These are phyloP conservation scores for Apiospora phragmitis DNA, from an alignment of 2,329 filamentous ascomycete genomes.

Conservation along the genomic window DNA sequence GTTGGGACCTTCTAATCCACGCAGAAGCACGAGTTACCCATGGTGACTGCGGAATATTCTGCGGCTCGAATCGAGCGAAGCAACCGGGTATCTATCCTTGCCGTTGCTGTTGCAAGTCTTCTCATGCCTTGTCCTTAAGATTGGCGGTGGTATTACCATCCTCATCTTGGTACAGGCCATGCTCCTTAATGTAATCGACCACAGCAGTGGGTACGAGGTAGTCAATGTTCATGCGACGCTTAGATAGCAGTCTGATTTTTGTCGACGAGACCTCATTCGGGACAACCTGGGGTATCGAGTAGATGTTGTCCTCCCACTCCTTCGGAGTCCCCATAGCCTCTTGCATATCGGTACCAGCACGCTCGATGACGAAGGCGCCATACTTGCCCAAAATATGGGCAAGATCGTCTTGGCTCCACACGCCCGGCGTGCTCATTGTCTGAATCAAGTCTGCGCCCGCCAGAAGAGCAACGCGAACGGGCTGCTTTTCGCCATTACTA, in stretches of 20 bases:
- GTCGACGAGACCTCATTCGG: conserved; percentile 82
- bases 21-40: background rate
- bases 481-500: conserved; percentile 64
- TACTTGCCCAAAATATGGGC: conserved; percentile 85
- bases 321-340: conserved; percentile 81
- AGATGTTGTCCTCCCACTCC: conserved; percentile 81
- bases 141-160: conserved; percentile 21
- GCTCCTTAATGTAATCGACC: conserved; percentile 71
- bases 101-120: background rate
- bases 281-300: conserved; percentile 86
- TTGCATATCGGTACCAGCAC: conserved; percentile 84
- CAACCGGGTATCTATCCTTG: background rate
- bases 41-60: background rate
- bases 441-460: conserved; percentile 76
- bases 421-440: conserved; percentile 70
- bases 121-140: conserved; percentile 27
- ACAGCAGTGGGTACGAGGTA: conserved; percentile 75
- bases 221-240: conserved; percentile 79
- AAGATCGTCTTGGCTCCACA: conserved; percentile 84
- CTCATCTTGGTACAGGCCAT: conserved; percentile 56
- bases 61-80: background rate
- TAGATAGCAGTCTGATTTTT: conserved; percentile 78
- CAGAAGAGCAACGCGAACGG: conserved; percentile 75
- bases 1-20: background rate
- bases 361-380: conserved; percentile 80